Conservation (phyloP, 192 early-diverging fungal genomes). For the Coemansia sp. region DNA sequence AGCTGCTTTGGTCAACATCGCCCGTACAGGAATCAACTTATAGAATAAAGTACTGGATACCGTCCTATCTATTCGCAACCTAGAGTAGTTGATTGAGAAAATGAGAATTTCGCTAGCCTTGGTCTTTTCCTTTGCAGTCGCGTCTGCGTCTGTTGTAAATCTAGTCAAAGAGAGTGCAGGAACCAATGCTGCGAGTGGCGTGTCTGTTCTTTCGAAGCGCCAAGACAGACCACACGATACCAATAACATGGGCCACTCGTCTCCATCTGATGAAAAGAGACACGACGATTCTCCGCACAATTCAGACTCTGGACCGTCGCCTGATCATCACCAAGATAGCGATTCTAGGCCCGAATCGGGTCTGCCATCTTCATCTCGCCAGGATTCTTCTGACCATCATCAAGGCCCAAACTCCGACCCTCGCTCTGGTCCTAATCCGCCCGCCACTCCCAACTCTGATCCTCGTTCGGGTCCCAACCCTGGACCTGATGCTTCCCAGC, state of each 20-base stretch:
- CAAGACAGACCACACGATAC: background rate
- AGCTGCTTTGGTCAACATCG: background rate
- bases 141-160: conserved; percentile 12
- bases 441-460: background rate
- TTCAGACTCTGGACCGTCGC: background rate
- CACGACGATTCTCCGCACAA: background rate
- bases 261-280: background rate
- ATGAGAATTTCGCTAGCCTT: conserved; percentile 20
- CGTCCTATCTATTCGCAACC: no score
- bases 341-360: background rate
- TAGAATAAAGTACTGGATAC: background rate
- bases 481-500: background rate
- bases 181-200: background rate
- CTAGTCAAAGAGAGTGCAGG: background rate
- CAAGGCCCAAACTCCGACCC: background rate
- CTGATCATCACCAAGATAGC: no score
- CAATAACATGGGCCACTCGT: background rate
- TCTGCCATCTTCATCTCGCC: no score
- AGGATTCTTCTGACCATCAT: background rate
- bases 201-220: background rate
- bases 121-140: conserved; percentile 1
- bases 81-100: no score
- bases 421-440: background rate
- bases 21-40: background rate
- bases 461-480: background rate